phyloP scores from a whole-genome alignment of 192 early-diverging fungal species.

The Coemansia sp. region DNA sequence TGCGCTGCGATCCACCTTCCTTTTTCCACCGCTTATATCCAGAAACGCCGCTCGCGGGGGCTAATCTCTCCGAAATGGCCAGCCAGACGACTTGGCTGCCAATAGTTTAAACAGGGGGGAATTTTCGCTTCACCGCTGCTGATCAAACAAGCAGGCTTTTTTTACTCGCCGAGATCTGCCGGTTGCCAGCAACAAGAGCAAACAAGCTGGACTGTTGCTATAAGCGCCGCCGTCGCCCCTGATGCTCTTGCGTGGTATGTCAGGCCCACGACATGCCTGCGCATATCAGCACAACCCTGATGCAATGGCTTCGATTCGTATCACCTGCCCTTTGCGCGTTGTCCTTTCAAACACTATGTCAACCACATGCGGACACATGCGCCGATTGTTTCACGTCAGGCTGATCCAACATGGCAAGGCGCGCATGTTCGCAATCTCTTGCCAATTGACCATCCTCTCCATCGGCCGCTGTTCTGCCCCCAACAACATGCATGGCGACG shows the following conservation, averaged over 20 bases:
- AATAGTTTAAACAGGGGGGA: neutral
- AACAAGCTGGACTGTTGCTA: neutral
- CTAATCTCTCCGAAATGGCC: neutral
- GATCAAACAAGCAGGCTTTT: neutral
- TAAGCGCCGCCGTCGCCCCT: neutral
- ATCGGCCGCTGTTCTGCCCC: neutral
- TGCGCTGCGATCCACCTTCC: too few species aligned
- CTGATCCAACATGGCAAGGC: neutral
- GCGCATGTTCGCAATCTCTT: neutral
- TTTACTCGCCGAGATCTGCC: neutral
- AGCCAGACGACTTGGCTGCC: neutral
- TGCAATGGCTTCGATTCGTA: neutral
- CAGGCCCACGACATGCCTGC: constrained; percentile 1
- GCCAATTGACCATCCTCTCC: neutral
- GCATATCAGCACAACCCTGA: neutral
- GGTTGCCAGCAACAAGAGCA: neutral
- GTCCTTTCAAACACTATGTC: neutral
- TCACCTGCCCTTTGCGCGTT: neutral
- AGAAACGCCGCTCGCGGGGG: neutral
- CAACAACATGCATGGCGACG: neutral
- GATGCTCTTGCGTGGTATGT: neutral
- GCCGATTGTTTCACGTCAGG: neutral
- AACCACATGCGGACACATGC: neutral
- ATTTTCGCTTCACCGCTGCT: neutral
- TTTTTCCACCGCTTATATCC: too few species aligned